A percentile compares a stretch with the other conserved stretches of the same genome.
Evolutionary conservation across 23 red algal genomes (phyloP).

Genomic region (Cyanidioschyzon merolae): DNA sequence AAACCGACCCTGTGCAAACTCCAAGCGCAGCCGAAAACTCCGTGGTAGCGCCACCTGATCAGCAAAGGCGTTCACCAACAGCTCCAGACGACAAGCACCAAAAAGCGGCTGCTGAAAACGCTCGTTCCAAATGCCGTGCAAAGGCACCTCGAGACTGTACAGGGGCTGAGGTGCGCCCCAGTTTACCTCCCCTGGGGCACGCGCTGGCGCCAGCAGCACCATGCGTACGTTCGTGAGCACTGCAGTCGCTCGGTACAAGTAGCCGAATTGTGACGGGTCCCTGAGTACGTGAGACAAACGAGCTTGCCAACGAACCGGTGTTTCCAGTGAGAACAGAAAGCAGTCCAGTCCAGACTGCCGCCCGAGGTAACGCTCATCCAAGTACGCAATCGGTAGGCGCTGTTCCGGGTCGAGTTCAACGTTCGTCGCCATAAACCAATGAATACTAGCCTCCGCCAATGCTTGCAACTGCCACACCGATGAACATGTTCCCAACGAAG

Average conservation of each 20-base stretch:
- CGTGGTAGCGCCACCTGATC: not conserved
- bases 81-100: not conserved
- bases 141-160: not conserved
- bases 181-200: not conserved
- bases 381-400: not conserved
- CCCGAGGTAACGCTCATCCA: not conserved
- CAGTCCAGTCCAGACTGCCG: not conserved
- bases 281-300: not conserved
- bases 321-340: not conserved
- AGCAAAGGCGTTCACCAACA: not conserved
- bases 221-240: not conserved
- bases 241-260: not conserved
- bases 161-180: not conserved
- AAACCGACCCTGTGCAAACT: not conserved
- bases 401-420: not conserved
- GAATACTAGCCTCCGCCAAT: no score
- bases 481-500: no score
- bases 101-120: constrained; percentile 8
- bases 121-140: not conserved
- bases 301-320: not conserved
- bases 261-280: not conserved
- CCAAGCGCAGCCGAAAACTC: not conserved
- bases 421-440: not conserved
- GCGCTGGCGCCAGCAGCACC: not conserved
- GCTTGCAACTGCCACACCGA: no score